Percentiles rank a stretch among this genome's conserved stretches.
phyloP scores from a whole-genome alignment of 257 asterid genomes.

The Lycium ferocissimum region DNA sequence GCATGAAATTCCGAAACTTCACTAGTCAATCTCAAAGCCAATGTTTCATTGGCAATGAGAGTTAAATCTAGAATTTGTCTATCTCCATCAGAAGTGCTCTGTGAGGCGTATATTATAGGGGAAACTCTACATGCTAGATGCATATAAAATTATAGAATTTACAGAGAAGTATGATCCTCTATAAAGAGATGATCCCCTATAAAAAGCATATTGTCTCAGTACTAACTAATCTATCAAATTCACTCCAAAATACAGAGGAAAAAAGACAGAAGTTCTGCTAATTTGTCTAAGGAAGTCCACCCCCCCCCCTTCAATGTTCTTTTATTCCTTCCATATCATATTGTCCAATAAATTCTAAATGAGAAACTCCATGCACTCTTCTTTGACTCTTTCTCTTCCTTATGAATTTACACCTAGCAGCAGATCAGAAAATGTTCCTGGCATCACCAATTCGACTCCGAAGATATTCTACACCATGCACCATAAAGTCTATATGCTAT shows the following conservation, averaged over 20 bases:
- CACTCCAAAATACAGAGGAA: neutral
- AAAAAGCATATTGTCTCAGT: neutral
- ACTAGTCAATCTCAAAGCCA: conserved; percentile 6
- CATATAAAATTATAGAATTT: neutral
- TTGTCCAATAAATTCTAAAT: neutral
- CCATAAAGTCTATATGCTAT: neutral
- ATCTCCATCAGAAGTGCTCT: neutral
- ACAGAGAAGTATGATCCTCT: neutral
- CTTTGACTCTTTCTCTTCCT: conserved; percentile 18
- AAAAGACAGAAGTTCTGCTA: neutral
- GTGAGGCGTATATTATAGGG: neutral
- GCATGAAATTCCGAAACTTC: neutral
- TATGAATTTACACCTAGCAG: neutral
- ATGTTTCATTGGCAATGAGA: neutral
- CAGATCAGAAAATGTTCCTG: neutral
- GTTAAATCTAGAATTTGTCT: neutral
- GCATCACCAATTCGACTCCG: neutral
- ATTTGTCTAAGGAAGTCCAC: neutral
- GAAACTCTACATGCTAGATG: neutral
- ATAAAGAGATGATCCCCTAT: neutral
- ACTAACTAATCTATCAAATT: neutral
- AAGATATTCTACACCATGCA: neutral
- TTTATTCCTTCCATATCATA: conserved; percentile 9
- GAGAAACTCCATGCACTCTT: neutral
- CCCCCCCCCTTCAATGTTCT: neutral